These are phyloP conservation scores for Cynanchum wilfordii DNA, from an alignment of 257 asterid species.

Conservation along the genomic window DNA sequence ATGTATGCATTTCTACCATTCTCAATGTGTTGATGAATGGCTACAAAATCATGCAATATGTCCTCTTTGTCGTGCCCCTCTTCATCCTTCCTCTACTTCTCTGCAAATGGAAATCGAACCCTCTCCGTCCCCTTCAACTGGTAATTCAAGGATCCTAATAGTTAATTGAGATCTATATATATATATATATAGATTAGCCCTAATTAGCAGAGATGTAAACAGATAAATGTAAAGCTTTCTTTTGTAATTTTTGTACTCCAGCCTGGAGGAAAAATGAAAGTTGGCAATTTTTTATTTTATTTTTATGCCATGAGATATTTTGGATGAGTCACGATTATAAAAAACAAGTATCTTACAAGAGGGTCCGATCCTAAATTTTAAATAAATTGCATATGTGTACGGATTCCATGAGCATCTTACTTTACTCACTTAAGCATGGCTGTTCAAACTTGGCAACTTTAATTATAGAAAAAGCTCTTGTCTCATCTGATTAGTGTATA, in stretches of 20 bases:
- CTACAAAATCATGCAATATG: constrained; percentile 18
- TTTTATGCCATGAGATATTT: no score
- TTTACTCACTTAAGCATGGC: no score
- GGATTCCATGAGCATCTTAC: no score
- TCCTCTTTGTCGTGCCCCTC: constrained; percentile 26
- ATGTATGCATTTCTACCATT: constrained; percentile 23
- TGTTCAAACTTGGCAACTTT: no score
- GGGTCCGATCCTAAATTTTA: no score
- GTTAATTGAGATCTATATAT: background rate
- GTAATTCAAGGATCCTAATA: background rate
- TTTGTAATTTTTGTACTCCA: background rate
- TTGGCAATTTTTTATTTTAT: no score
- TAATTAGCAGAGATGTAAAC: background rate
- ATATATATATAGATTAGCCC: background rate
- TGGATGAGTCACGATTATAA: no score
- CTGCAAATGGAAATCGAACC: background rate
- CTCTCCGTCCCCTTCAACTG: background rate
- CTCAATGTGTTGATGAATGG: constrained; percentile 25
- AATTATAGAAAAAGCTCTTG: no score
- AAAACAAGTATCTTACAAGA: no score
- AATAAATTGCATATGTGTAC: no score
- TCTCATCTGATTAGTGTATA: no score
- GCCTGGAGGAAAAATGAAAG: no score
- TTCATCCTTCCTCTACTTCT: constrained; percentile 6
- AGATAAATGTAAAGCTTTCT: background rate